Conservation (phyloP, 768 basidiomycete species). For the Leccinum arenicola region DNA sequence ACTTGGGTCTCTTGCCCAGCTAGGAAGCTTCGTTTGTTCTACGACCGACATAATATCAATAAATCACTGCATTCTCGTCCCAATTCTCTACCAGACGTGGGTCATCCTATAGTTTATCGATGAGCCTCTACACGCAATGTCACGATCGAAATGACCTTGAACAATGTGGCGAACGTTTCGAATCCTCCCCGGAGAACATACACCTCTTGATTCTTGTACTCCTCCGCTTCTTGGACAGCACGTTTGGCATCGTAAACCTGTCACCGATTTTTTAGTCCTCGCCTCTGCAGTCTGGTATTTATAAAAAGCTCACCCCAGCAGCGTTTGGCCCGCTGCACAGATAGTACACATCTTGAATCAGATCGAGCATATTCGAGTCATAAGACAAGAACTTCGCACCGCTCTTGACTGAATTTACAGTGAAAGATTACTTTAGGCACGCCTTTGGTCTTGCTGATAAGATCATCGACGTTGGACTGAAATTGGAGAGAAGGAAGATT, state of each 20-base stretch:
- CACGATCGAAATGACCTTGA: constrained; percentile 43
- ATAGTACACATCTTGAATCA: not conserved
- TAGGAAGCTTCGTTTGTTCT: not conserved
- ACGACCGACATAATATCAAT: constrained; percentile 38
- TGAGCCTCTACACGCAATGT: not conserved
- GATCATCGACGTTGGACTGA: constrained; percentile 49
- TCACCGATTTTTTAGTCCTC: constrained; percentile 4
- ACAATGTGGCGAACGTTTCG: constrained; percentile 63
- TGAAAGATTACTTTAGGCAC: constrained; percentile 72
- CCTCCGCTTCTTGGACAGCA: constrained; percentile 38
- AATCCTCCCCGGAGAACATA: constrained; percentile 73
- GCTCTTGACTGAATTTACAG: constrained; percentile 71
- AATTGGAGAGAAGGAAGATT: constrained; percentile 66
- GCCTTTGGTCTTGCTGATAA: constrained; percentile 59
- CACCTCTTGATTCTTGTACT: constrained; percentile 52
- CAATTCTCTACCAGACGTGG: constrained; percentile 73
- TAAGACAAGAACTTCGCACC: constrained; percentile 43
- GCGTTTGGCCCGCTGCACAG: constrained; percentile 68
- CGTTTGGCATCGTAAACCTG: constrained; percentile 73
- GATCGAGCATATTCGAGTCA: not conserved
- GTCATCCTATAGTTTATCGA: constrained; percentile 46
- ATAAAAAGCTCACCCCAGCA: constrained; percentile 51
- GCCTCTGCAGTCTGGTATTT: not conserved
- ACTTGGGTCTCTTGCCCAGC: not conserved
- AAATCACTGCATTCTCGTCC: constrained; percentile 52